Conservation (phyloP, 345 rosid genomes). For the Euphorbia peplus region DNA sequence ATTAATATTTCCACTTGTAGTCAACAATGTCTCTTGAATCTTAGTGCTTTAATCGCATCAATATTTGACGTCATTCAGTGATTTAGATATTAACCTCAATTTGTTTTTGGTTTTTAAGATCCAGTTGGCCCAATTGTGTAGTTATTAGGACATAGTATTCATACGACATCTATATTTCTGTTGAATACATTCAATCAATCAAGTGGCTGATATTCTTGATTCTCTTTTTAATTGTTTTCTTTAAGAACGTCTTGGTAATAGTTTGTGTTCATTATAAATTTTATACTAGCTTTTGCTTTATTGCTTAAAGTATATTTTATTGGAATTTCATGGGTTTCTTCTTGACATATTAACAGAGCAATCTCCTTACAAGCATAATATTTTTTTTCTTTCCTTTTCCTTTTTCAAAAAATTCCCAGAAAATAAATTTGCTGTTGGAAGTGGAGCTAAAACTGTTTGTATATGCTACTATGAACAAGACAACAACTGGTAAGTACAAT, state of each 20-base stretch:
- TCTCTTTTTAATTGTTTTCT: not conserved
- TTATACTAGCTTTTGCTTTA: not conserved
- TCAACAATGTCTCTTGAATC: not conserved
- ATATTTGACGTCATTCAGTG: not conserved
- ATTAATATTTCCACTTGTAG: not conserved
- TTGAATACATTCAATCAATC: not conserved
- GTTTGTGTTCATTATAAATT: not conserved
- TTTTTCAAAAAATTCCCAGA: constrained; percentile 38
- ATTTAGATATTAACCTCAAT: not conserved
- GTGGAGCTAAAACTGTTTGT: constrained; percentile 97
- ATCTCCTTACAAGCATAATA: not conserved
- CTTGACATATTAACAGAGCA: not conserved
- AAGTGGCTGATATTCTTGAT: not conserved
- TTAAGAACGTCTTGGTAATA: not conserved
- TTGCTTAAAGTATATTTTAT: not conserved
- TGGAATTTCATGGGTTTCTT: constrained; percentile 3
- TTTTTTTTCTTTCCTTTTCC: not conserved
- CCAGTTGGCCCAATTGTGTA: not conserved
- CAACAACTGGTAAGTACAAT: constrained; percentile 73
- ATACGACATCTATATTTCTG: not conserved
- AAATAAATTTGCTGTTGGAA: constrained; percentile 98
- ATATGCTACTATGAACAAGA: constrained; percentile 98
- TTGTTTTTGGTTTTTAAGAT: not conserved
- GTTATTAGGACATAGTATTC: not conserved
- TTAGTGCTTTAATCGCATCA: not conserved